Conservation (phyloP, 768 basidiomycete species). For the Boletus huronensis region DNA sequence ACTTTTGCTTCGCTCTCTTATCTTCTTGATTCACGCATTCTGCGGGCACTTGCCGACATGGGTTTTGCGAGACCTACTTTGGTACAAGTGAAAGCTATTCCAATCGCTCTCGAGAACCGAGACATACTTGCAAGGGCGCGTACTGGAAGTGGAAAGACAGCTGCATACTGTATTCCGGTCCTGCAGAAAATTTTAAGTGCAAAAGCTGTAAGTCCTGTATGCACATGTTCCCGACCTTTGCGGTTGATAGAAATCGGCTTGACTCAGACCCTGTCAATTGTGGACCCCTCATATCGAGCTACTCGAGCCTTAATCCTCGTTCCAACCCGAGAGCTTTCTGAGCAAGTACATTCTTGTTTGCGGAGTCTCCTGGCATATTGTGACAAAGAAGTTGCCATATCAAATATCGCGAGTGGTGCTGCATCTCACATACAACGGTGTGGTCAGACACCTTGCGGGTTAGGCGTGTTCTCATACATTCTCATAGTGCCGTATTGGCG, state of each 20-base stretch:
- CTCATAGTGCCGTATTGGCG: conserved; percentile 46
- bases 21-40: conserved; percentile 78
- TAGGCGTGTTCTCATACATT: background rate
- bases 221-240: background rate
- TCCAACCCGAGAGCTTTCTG: conserved; percentile 89
- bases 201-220: conserved; percentile 60
- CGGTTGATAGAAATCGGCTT: background rate
- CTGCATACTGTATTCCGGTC: conserved; percentile 90
- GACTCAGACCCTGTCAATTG: conserved; percentile 33
- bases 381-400: conserved; percentile 64
- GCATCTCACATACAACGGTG: conserved; percentile 71
- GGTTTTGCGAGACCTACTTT: conserved; percentile 89
- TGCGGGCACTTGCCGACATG: conserved; percentile 86
- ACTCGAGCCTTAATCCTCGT: conserved; percentile 81
- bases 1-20: conserved; percentile 65
- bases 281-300: conserved; percentile 43
- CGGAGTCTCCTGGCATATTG: conserved; percentile 70
- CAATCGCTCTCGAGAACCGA: conserved; percentile 80
- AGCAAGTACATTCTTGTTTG: conserved; percentile 80
- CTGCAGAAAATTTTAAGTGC: conserved; percentile 82
- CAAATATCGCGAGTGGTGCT: conserved; percentile 75
- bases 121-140: conserved; percentile 93
- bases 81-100: conserved; percentile 89
- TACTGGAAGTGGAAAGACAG: conserved; percentile 97
- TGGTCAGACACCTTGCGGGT: conserved; percentile 12